Base-by-base conservation (phyloP, 2,329 filamentous ascomycete genomes). In the Aspergillus ruber region DNA sequence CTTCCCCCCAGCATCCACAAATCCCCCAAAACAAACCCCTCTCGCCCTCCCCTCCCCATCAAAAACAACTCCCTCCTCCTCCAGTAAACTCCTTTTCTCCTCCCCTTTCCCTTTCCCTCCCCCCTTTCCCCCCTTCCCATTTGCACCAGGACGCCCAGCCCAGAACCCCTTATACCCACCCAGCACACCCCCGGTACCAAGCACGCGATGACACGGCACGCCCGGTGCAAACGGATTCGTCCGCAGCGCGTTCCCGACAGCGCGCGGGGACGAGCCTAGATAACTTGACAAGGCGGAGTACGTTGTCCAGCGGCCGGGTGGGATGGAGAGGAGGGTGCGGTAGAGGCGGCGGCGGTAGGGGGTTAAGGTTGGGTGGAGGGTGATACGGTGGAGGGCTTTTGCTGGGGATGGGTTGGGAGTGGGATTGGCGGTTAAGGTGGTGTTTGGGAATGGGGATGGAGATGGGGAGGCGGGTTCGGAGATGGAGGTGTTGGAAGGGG, bases 191-290 rank as follows among this genome's bases (percentile, higher is more conserved):
- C 83, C 84, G 36, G 82, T 84, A 5, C 86, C 86, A 42, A 94
- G 79, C 18, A 91, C 85, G 8, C 89, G 79, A 67, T 94, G 88
- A 56, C 88, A 94, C 1, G 88, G 89, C 4, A 91, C 85, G 29
- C 81, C 77, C 0, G 89, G 88, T 12, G 89, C 88, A 59, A 91
- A 94, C 0, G 88, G 88, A 63, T 95, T 95, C 32, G 70, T 74
- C 15, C 85, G 79, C 61, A 94, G 74, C 1, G 87, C 87, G 50
- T 86, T 88, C 13, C 88, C 88, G 4, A 93, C 81, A 0, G 88
- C 88, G 38, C 88, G 77, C 1, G 88, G 85, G 3, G 85, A 88
- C 18, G 86, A 88, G 9, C 73, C 66, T 13, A 91, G 76, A 49
- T 85, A 78, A 7, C 75, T 75, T 0, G 89, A 82, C 45, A 95